These are phyloP conservation scores for Tirmania nivea DNA, from an alignment of 495 filamentous ascomycete species.

Conservation along the genomic window DNA sequence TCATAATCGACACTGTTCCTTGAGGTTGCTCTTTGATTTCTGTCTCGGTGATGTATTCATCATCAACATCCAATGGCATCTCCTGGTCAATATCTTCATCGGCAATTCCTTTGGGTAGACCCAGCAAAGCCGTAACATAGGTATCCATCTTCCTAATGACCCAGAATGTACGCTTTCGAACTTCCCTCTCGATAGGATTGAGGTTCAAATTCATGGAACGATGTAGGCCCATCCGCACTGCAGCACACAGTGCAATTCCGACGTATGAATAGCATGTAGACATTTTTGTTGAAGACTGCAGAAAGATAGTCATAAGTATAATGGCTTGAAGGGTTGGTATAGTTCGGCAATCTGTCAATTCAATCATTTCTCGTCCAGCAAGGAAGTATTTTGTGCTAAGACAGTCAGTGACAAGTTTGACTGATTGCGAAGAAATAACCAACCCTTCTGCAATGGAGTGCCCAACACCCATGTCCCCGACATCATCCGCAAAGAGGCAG, in stretches of 20 bases:
- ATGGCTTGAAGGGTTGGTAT: conserved; percentile 66
- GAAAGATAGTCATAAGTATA: conserved; percentile 78
- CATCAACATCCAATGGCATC: conserved; percentile 64
- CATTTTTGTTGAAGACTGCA: conserved; percentile 75
- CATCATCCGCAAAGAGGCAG: conserved; percentile 48
- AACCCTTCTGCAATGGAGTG: conserved; percentile 29
- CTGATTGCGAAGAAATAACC: conserved; percentile 1
- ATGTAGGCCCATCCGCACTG: conserved; percentile 71
- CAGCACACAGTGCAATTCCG: conserved; percentile 69
- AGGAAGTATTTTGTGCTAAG: conserved; percentile 66
- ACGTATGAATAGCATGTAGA: conserved; percentile 88
- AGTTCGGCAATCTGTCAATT: conserved; percentile 82
- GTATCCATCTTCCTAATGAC: conserved; percentile 82
- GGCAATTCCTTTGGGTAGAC: conserved; percentile 62
- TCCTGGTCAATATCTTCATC: conserved; percentile 87
- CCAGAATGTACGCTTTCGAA: conserved; percentile 73
- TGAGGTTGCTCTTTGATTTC: conserved; percentile 51
- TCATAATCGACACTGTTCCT: conserved; percentile 51
- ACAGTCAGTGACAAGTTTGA: background rate
- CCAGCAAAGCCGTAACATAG: conserved; percentile 74
- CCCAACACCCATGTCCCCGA: conserved; percentile 26
- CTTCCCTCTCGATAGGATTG: conserved; percentile 64
- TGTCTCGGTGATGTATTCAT: conserved; percentile 67
- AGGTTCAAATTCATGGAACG: conserved; percentile 48
- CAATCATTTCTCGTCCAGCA: conserved; percentile 54